Evolutionary conservation across 2,329 filamentous ascomycete genomes (phyloP).

Genomic region (Colletotrichum caudatum): DNA sequence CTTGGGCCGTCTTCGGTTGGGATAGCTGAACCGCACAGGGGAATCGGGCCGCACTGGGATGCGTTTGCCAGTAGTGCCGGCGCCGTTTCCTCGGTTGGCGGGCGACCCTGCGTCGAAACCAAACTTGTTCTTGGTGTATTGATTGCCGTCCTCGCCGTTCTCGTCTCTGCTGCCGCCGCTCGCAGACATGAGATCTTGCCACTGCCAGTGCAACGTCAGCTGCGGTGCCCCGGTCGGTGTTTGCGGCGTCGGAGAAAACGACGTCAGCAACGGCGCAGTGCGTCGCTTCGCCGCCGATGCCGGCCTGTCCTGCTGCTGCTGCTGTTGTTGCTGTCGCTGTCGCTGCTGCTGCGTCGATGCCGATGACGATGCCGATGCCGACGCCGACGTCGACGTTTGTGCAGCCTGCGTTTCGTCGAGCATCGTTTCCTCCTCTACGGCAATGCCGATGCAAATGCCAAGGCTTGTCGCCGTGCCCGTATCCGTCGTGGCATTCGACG

Average conservation of each 20-base stretch:
- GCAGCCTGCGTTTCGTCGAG: neutral
- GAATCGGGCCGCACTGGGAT: slow-evolving; percentile 26
- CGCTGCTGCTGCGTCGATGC: slow-evolving; percentile 19
- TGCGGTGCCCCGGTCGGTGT: slow-evolving; percentile 29
- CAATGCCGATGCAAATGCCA: slow-evolving; percentile 34
- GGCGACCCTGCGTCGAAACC: slow-evolving; percentile 18
- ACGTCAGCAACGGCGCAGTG: slow-evolving; percentile 28
- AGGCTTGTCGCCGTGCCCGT: slow-evolving; percentile 39
- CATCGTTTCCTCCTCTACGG: slow-evolving; percentile 27
- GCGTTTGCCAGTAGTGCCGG: neutral
- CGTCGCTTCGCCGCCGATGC: slow-evolving; percentile 24
- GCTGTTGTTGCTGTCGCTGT: slow-evolving; percentile 13
- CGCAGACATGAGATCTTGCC: slow-evolving; percentile 17
- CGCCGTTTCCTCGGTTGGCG: neutral
- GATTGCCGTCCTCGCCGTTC: neutral
- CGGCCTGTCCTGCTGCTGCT: slow-evolving; percentile 16
- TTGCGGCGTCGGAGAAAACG: slow-evolving; percentile 17
- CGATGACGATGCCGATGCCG: neutral
- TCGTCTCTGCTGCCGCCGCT: neutral
- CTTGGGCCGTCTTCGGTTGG: slow-evolving; percentile 36
- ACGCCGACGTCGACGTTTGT: neutral
- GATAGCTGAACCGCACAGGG: slow-evolving; percentile 40
- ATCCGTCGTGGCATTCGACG: slow-evolving; percentile 41
- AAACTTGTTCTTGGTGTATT: neutral
- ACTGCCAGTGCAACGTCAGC: slow-evolving; percentile 25